A percentile compares a stretch with the other conserved stretches of the same genome.
Evolutionary conservation across 106 monocot genomes (phyloP).

Genomic region (Dendrobium chrysotoxum): DNA sequence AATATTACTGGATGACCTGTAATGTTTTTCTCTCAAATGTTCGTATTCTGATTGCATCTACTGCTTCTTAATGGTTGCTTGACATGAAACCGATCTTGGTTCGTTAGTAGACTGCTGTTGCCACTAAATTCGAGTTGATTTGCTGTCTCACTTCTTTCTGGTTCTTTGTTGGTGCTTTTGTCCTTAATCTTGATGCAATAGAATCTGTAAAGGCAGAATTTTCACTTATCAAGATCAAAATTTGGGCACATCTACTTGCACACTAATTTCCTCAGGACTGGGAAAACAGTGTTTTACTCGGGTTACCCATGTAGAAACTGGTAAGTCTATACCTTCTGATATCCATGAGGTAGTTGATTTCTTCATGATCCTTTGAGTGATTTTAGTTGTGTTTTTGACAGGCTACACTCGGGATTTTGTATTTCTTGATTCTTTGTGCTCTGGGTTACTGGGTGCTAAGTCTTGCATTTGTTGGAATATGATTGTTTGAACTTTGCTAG

Average conservation of each 20-base stretch:
- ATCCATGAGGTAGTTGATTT: not conserved
- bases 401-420: conserved; percentile 9
- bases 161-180: not conserved
- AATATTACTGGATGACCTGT: not conserved
- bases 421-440: conserved; percentile 10
- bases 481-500: too few species aligned
- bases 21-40: not conserved
- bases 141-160: not conserved
- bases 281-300: not conserved
- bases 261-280: too few species aligned
- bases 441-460: conserved; percentile 5
- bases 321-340: conserved; percentile 3
- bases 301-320: not conserved
- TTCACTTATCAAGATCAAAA: not conserved
- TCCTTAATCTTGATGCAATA: not conserved
- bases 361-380: not conserved
- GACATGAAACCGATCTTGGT: not conserved
- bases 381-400: conserved; percentile 16
- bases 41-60: conserved; percentile 2
- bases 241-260: not conserved
- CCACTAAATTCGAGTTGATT: conserved; percentile 1
- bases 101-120: not conserved
- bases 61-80: not conserved
- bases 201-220: not conserved
- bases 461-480: too few species aligned